phyloP scores from a whole-genome alignment of 495 filamentous ascomycete species.

The Trichoderma erinaceum region DNA sequence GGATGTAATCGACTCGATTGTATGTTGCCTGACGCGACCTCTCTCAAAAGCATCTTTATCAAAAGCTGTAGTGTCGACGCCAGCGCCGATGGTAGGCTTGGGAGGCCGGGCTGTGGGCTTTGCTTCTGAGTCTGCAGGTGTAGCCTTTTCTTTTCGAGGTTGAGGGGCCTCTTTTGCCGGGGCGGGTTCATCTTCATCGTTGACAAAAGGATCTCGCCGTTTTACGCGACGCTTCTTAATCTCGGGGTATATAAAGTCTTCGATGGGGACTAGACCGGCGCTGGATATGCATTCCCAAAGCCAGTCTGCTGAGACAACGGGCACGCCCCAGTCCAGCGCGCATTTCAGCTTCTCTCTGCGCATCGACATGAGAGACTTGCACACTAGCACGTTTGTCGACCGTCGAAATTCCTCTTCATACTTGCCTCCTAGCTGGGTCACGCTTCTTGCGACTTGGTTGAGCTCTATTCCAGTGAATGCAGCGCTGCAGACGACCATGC shows the following conservation, averaged over 20 bases:
- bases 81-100: conserved; percentile 16
- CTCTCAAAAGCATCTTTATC: conserved; percentile 18
- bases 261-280: conserved; percentile 33
- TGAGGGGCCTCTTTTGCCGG: too few relatives aligned
- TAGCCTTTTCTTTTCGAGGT: neutral
- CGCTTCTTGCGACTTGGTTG: conserved; percentile 69
- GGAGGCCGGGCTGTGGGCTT: conserved; percentile 15
- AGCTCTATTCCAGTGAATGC: conserved; percentile 80
- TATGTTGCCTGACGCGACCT: neutral
- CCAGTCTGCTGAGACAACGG: conserved; percentile 74
- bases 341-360: conserved; percentile 72
- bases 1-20: conserved; percentile 18
- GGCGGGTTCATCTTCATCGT: neutral
- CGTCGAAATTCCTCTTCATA: conserved; percentile 70
- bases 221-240: conserved; percentile 26
- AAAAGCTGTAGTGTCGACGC: conserved; percentile 30
- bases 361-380: conserved; percentile 45
- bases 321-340: conserved; percentile 65
- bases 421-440: conserved; percentile 67
- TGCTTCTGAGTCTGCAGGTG: neutral
- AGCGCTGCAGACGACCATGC: conserved; percentile 68
- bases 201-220: conserved; percentile 4
- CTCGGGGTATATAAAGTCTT: conserved; percentile 32
- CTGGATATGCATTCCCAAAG: conserved; percentile 68
- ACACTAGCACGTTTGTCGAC: conserved; percentile 63